Evolutionary conservation across 1,139 yeast genomes (phyloP).

Genomic region (Fermentozyma sake): DNA sequence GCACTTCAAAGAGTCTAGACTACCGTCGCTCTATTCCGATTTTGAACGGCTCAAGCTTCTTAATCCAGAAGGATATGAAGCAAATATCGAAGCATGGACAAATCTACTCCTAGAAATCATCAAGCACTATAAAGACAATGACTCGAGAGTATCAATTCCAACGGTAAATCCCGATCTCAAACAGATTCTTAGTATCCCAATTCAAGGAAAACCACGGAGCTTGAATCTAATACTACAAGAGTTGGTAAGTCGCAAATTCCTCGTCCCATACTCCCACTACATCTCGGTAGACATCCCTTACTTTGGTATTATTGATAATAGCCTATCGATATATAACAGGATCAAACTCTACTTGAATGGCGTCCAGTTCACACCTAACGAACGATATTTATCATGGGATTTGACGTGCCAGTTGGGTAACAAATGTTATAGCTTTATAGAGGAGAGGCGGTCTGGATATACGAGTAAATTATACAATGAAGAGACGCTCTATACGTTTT

Average conservation of each 20-base stretch:
- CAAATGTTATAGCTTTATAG: slow-evolving; percentile 5
- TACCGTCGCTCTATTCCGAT: slow-evolving; percentile 63
- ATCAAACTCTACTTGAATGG: too few relatives aligned
- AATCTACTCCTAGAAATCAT: slow-evolving; percentile 22
- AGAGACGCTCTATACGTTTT: slow-evolving; percentile 11
- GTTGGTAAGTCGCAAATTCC: slow-evolving; percentile 15
- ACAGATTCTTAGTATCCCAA: slow-evolving; percentile 19
- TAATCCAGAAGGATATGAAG: slow-evolving; percentile 67
- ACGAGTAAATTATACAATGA: slow-evolving; percentile 19
- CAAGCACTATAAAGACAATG: slow-evolving; percentile 10
- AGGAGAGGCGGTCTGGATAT: too few relatives aligned
- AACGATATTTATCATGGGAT: slow-evolving; percentile 25
- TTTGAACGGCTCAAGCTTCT: slow-evolving; percentile 46
- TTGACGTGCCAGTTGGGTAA: slow-evolving; percentile 15
- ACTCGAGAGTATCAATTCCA: slow-evolving; percentile 19
- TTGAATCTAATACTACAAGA: slow-evolving; percentile 23
- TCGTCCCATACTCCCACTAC: too few relatives aligned
- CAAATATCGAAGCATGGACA: slow-evolving; percentile 65
- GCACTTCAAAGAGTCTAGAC: slow-evolving; percentile 44
- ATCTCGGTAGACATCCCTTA: too few relatives aligned
- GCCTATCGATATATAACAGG: too few relatives aligned
- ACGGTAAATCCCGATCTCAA: slow-evolving; percentile 18
- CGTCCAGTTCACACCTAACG: too few relatives aligned
- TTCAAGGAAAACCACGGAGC: slow-evolving; percentile 27
- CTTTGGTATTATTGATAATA: too few relatives aligned